phyloP scores from a whole-genome alignment of 495 filamentous ascomycete genomes.

The Tetracladium setigerum region DNA sequence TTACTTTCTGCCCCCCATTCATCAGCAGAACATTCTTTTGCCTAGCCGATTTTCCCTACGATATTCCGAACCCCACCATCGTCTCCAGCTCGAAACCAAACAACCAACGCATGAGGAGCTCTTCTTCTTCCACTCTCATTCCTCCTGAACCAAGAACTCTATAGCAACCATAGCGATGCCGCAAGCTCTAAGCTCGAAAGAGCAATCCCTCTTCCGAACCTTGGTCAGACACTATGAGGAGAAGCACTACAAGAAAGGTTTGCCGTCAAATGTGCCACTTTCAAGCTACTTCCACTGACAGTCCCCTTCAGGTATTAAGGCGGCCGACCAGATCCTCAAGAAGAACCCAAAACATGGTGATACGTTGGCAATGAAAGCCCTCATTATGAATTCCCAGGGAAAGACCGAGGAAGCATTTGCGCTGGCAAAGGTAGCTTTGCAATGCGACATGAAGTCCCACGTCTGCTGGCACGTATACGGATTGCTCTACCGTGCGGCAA shows the following conservation, averaged over 20 bases:
- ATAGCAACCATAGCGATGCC: conserved; percentile 44
- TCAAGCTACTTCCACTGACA: background rate
- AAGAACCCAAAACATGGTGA: conserved; percentile 96
- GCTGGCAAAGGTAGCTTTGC: conserved; percentile 83
- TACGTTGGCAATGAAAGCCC: conserved; percentile 96
- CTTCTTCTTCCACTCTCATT: background rate
- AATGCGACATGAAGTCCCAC: conserved; percentile 95
- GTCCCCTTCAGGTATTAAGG: conserved; percentile 61
- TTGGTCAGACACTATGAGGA: conserved; percentile 93
- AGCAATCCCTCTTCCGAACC: conserved; percentile 85
- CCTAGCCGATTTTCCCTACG: background rate
- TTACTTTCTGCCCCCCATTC: background rate
- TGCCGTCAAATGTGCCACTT: conserved; percentile 6
- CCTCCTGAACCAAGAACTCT: background rate
- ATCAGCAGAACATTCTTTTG: background rate
- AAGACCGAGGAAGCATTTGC: conserved; percentile 89
- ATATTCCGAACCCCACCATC: background rate
- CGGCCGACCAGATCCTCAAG: conserved; percentile 86
- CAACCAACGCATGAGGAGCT: background rate
- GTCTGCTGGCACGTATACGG: conserved; percentile 99
- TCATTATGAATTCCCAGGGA: conserved; percentile 88
- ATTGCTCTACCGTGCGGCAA: conserved; percentile 82
- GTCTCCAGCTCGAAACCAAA: no score
- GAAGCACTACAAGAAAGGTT: conserved; percentile 97
- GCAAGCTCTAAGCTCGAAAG: conserved; percentile 81